These are phyloP conservation scores for Nidularia sp. DNA, from an alignment of 768 basidiomycete species.

Conservation along the genomic window DNA sequence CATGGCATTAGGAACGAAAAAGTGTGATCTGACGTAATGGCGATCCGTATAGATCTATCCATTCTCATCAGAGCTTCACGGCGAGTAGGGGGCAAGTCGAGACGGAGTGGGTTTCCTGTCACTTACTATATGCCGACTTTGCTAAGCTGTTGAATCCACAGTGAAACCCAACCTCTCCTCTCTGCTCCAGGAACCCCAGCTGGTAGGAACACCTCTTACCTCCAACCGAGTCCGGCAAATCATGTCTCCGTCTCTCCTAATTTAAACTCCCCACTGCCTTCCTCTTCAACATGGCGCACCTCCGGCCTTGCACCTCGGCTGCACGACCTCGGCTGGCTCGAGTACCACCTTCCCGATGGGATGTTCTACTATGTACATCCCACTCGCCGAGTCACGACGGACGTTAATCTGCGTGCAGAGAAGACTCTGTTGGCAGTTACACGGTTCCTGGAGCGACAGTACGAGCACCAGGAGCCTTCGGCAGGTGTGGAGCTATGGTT, in stretches of 20 bases:
- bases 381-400: slow-evolving; percentile 59
- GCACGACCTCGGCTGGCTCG: slow-evolving; percentile 68
- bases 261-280: slow-evolving; percentile 12
- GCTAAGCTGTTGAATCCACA: slow-evolving; percentile 14
- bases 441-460: slow-evolving; percentile 37
- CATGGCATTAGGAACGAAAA: no score
- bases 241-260: slow-evolving; percentile 17
- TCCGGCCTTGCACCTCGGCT: slow-evolving; percentile 25
- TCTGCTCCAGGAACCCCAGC: slow-evolving; percentile 25
- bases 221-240: slow-evolving; percentile 14
- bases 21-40: no score
- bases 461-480: slow-evolving; percentile 13
- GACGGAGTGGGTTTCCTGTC: slow-evolving; percentile 19
- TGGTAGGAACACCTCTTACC: slow-evolving; percentile 15
- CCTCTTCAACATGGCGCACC: slow-evolving; percentile 12
- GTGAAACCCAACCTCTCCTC: slow-evolving; percentile 54
- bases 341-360: slow-evolving; percentile 72
- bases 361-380: slow-evolving; percentile 68
- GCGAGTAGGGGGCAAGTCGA: slow-evolving; percentile 10
- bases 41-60: slow-evolving; percentile 17
- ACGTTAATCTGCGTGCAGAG: slow-evolving; percentile 58
- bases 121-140: neutral
- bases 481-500: slow-evolving; percentile 62
- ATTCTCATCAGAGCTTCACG: slow-evolving; percentile 14
- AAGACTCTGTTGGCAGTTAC: slow-evolving; percentile 46